Evolutionary conservation across 495 filamentous ascomycete species (phyloP).

Genomic region (Penicillium mononematosum): DNA sequence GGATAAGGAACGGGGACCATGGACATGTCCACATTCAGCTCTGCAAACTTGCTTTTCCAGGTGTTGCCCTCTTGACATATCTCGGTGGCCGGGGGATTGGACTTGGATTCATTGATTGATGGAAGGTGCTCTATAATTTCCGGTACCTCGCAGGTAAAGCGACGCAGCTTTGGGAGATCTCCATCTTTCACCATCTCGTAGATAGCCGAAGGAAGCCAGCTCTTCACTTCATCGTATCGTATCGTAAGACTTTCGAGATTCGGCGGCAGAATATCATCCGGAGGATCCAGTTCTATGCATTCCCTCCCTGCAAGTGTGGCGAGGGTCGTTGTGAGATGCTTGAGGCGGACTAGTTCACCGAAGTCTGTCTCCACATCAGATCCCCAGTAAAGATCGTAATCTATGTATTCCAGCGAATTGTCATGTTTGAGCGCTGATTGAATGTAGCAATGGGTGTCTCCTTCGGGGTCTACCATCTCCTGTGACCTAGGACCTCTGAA

Average conservation of each 20-base stretch:
- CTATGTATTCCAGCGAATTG: not conserved
- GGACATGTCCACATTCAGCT: not conserved
- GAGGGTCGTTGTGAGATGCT: conserved; percentile 8
- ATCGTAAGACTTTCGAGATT: conserved; percentile 8
- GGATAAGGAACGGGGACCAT: conserved; percentile 1
- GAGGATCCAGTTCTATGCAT: not conserved
- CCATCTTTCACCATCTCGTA: not conserved
- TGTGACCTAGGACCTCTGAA: not conserved
- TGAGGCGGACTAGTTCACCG: not conserved
- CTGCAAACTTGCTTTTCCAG: conserved; percentile 1
- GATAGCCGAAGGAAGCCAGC: not conserved
- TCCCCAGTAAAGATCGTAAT: conserved; percentile 9
- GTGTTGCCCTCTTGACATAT: conserved; percentile 10
- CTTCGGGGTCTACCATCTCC: not conserved
- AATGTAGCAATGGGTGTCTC: not conserved
- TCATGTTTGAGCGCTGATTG: not conserved
- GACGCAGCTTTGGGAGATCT: conserved; percentile 1
- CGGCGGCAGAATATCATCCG: not conserved
- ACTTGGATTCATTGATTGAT: not conserved
- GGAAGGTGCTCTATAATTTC: conserved; percentile 3
- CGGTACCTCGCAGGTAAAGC: conserved; percentile 1
- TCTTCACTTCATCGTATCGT: conserved; percentile 3
- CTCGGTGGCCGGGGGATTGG: not conserved
- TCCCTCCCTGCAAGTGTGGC: not conserved
- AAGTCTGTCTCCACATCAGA: conserved; percentile 1